Percentiles rank a stretch among this genome's conserved stretches.
Evolutionary conservation across 1,284 basidiomycete species (phyloP).

Genomic region (Cerrena zonata): DNA sequence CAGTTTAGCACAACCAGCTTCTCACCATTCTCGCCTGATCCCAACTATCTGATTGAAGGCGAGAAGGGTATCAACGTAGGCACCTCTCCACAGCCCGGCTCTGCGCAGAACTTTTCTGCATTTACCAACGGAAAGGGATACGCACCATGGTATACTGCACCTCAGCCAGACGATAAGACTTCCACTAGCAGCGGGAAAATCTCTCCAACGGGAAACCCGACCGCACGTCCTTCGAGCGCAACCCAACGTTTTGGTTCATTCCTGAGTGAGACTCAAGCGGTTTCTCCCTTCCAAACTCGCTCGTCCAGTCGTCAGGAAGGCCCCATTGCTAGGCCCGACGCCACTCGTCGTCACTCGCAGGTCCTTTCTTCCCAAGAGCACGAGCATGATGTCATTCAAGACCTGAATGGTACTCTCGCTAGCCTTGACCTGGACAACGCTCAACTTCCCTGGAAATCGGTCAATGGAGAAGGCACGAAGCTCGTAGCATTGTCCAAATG

Average conservation of each 20-base stretch:
- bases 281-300: slow-evolving; percentile 31
- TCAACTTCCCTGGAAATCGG: slow-evolving; percentile 14
- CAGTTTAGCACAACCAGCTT: slow-evolving; percentile 22
- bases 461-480: background rate
- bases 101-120: slow-evolving; percentile 27
- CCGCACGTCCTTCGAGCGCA: slow-evolving; percentile 36
- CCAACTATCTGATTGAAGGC: slow-evolving; percentile 27
- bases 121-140: slow-evolving; percentile 39
- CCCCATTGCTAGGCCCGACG: slow-evolving; percentile 36
- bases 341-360: slow-evolving; percentile 20
- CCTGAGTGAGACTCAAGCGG: slow-evolving; percentile 30
- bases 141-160: slow-evolving; percentile 39
- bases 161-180: slow-evolving; percentile 24
- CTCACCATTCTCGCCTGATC: slow-evolving; percentile 39
- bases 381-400: slow-evolving; percentile 48
- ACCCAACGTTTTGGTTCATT: slow-evolving; percentile 39
- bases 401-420: slow-evolving; percentile 71
- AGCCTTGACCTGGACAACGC: slow-evolving; percentile 55
- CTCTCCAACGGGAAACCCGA: slow-evolving; percentile 37
- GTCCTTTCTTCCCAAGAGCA: slow-evolving; percentile 41
- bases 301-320: slow-evolving; percentile 40
- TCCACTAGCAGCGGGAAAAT: slow-evolving; percentile 31
- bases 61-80: slow-evolving; percentile 18
- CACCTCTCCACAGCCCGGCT: slow-evolving; percentile 7
- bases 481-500: background rate